Conservation (phyloP, 306 rosid species). For the Fragaria vesca region DNA sequence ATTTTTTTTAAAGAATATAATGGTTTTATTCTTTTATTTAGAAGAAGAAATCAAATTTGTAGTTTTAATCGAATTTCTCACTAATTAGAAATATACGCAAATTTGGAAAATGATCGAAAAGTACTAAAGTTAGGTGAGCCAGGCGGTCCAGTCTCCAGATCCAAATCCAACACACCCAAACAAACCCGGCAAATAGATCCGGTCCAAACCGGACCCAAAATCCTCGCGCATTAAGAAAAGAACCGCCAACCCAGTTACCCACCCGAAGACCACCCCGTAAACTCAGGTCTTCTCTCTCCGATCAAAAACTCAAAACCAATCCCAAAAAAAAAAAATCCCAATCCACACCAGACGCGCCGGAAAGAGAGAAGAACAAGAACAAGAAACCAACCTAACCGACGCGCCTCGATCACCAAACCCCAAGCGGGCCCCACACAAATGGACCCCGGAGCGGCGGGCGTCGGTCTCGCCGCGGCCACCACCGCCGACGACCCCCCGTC, state of each 20-base stretch:
- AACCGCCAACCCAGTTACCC: not conserved
- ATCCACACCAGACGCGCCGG: not conserved
- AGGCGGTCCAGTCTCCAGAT: not conserved
- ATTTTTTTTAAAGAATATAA: too few relatives aligned
- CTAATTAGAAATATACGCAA: too few relatives aligned
- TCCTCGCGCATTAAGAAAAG: not conserved
- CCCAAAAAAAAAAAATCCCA: not conserved
- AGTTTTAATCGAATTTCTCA: too few relatives aligned
- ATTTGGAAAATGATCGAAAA: too few relatives aligned
- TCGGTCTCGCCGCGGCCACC: constrained; percentile 25
- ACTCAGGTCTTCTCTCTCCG: not conserved
- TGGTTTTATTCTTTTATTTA: too few relatives aligned
- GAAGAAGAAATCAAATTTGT: too few relatives aligned
- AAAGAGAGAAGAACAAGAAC: not conserved
- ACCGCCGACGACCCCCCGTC: constrained; percentile 13
- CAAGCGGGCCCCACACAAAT: constrained; percentile 31
- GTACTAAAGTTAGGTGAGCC: not conserved
- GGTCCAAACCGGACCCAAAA: constrained; percentile 1
- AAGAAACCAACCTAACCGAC: not conserved
- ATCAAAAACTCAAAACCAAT: not conserved
- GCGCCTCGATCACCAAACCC: not conserved
- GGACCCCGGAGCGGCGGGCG: constrained; percentile 55
- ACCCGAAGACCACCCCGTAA: constrained; percentile 16
- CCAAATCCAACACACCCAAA: not conserved
- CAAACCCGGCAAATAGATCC: not conserved